phyloP scores from a whole-genome alignment of 2,329 filamentous ascomycete genomes.

The Clonostachys chloroleuca region DNA sequence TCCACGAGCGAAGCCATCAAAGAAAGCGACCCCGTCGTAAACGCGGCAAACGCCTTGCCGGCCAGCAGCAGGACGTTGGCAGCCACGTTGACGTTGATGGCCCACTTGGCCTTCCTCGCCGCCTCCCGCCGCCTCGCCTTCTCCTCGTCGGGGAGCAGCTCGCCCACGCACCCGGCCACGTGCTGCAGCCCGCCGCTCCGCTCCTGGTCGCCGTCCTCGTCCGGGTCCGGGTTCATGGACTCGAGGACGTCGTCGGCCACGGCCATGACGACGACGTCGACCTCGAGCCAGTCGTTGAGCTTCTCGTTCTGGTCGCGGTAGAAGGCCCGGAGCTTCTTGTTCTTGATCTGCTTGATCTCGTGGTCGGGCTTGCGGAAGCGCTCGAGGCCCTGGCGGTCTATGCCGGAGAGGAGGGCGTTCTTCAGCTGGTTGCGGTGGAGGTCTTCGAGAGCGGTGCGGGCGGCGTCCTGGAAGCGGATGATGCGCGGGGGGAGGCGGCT shows the following conservation, averaged over 20 bases:
- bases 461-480: slow-evolving; percentile 22
- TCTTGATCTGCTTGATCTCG: slow-evolving; percentile 17
- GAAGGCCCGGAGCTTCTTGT: slow-evolving; percentile 17
- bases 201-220: slow-evolving; percentile 23
- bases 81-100: slow-evolving; percentile 77
- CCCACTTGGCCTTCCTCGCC: slow-evolving; percentile 33
- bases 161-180: slow-evolving; percentile 19
- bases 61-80: slow-evolving; percentile 71
- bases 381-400: slow-evolving; percentile 18
- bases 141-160: slow-evolving; percentile 23
- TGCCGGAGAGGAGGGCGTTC: slow-evolving; percentile 17
- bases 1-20: slow-evolving; percentile 74
- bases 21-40: slow-evolving; percentile 74
- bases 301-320: slow-evolving; percentile 21
- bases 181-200: slow-evolving; percentile 19
- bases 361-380: slow-evolving; percentile 18
- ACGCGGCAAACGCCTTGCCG: slow-evolving; percentile 71
- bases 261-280: slow-evolving; percentile 23
- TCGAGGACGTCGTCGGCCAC: slow-evolving; percentile 24
- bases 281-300: slow-evolving; percentile 25
- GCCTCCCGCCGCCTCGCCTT: slow-evolving; percentile 15
- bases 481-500: slow-evolving; percentile 5
- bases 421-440: slow-evolving; percentile 21
- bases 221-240: slow-evolving; percentile 24
- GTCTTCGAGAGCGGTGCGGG: slow-evolving; percentile 19